Percentiles rank a stretch among this genome's conserved stretches.
These are phyloP conservation scores for Aspergillus haitiensis DNA, from an alignment of 495 filamentous ascomycete genomes.

Conservation along the genomic window DNA sequence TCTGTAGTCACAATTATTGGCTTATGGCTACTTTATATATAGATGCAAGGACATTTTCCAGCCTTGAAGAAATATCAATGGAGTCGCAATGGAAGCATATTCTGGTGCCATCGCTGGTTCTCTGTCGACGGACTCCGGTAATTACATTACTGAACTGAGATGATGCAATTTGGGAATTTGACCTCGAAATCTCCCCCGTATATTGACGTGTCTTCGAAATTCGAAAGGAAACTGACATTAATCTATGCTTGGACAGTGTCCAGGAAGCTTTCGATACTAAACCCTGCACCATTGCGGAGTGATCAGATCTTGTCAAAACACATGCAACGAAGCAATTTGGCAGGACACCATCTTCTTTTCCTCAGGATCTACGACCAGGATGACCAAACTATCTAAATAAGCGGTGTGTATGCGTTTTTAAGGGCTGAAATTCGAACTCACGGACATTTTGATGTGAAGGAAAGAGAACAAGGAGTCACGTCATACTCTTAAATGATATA, in stretches of 20 bases:
- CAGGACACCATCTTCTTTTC: no score
- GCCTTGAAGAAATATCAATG: neutral
- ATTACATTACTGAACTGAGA: neutral
- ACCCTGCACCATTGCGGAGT: no score
- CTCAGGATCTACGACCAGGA: no score
- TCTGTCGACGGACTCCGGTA: neutral
- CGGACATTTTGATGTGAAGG: no score
- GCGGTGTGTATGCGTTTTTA: no score
- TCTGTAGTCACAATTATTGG: neutral
- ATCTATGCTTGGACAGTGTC: neutral
- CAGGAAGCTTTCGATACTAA: neutral
- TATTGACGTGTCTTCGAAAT: neutral
- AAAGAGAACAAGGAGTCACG: no score
- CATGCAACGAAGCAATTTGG: no score
- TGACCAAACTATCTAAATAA: no score
- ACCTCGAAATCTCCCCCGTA: neutral
- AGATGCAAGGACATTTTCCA: no score
- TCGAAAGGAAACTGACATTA: neutral
- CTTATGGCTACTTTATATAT: neutral
- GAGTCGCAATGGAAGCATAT: constrained; percentile 7
- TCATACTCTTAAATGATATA: no score
- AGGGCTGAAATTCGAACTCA: no score
- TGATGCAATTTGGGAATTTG: neutral
- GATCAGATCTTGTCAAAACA: no score
- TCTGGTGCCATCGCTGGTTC: constrained; percentile 25